phyloP scores from a whole-genome alignment of 495 filamentous ascomycete genomes.

The Penicillium macrosclerotiorum region DNA sequence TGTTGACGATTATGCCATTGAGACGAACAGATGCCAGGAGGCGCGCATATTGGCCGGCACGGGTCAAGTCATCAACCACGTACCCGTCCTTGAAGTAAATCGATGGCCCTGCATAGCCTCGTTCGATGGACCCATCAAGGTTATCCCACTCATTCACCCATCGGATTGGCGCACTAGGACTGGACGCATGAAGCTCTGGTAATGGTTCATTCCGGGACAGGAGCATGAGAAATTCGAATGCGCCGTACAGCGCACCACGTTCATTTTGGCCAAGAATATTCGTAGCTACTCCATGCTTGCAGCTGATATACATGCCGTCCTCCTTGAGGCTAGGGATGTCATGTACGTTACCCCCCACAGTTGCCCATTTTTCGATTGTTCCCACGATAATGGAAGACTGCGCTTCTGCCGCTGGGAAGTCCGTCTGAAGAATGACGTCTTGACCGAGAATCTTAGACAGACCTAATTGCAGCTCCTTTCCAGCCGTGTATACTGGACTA shows the following conservation, averaged over 20 bases:
- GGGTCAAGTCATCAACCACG: slow-evolving; percentile 52
- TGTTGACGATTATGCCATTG: slow-evolving; percentile 65
- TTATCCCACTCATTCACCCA: slow-evolving; percentile 75
- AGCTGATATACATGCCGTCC: no score
- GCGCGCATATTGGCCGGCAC: slow-evolving; percentile 59
- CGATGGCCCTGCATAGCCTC: slow-evolving; percentile 62
- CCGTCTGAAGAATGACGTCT: no score
- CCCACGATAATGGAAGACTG: no score
- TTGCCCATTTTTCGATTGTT: no score
- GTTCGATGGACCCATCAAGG: slow-evolving; percentile 62
- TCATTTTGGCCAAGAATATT: slow-evolving; percentile 66
- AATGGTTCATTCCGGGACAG: slow-evolving; percentile 58
- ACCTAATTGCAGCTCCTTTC: slow-evolving; percentile 54
- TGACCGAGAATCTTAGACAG: slow-evolving; percentile 52
- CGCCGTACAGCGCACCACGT: slow-evolving; percentile 64
- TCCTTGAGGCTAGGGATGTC: no score
- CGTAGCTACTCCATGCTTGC: no score
- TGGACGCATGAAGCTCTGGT: slow-evolving; percentile 47
- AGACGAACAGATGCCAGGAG: slow-evolving; percentile 63
- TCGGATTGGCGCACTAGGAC: slow-evolving; percentile 59
- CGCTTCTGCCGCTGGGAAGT: no score
- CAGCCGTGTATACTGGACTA: slow-evolving; percentile 55
- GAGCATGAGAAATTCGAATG: slow-evolving; percentile 62
- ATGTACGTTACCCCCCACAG: no score
- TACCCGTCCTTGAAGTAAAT: slow-evolving; percentile 60